Evolutionary conservation across 2,329 filamentous ascomycete species (phyloP).

Genomic region (Phialophora chinensis): DNA sequence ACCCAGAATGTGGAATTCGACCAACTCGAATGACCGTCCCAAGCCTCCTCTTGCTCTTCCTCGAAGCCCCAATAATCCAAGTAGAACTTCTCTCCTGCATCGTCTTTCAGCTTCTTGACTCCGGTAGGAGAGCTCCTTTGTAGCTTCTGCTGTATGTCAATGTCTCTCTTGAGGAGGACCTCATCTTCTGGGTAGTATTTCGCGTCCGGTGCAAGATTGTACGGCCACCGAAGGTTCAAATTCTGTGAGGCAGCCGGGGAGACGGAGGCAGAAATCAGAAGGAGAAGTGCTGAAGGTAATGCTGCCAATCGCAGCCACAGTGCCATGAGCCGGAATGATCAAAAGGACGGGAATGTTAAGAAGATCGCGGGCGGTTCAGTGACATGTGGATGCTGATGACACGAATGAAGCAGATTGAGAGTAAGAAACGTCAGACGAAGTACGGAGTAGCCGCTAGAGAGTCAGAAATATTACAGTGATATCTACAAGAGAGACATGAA

Average conservation of each 20-base stretch:
- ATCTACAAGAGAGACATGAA: conserved; percentile 4
- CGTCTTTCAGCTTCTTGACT: conserved; percentile 53
- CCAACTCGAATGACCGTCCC: conserved; percentile 14
- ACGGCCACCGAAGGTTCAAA: conserved; percentile 31
- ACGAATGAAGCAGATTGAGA: neutral
- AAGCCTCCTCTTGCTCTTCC: conserved; percentile 26
- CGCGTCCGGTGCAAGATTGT: conserved; percentile 36
- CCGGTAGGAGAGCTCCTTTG: conserved; percentile 40
- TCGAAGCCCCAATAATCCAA: conserved; percentile 53
- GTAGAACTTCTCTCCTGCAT: conserved; percentile 57
- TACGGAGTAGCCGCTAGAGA: neutral
- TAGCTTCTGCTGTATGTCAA: conserved; percentile 43
- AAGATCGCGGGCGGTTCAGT: neutral
- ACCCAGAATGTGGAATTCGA: conserved; percentile 17
- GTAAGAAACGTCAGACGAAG: neutral
- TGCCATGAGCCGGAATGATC: conserved; percentile 20
- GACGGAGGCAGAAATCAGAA: conserved; percentile 20
- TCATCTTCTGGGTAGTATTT: conserved; percentile 42
- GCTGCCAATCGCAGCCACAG: conserved; percentile 29
- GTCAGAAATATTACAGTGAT: neutral
- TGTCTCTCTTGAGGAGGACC: conserved; percentile 38
- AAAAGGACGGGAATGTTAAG: neutral
- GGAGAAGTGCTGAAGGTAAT: conserved; percentile 29
- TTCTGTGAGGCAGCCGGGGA: conserved; percentile 19
- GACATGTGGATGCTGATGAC: neutral